Evolutionary conservation across 2,329 filamentous ascomycete genomes (phyloP).

Genomic region (Calonectria ilicicola): DNA sequence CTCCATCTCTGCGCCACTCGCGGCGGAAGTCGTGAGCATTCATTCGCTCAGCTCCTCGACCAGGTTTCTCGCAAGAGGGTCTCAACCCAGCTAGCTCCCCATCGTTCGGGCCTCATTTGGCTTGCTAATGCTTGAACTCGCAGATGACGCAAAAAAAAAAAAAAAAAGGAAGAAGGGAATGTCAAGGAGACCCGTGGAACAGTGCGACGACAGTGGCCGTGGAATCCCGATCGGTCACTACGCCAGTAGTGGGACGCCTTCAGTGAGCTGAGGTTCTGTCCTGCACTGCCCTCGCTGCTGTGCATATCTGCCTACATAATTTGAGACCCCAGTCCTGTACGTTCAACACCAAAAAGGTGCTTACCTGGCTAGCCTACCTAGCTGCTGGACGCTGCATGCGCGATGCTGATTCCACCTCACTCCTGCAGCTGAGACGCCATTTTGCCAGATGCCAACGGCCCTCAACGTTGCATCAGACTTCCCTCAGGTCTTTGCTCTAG

Average conservation of each 20-base stretch:
- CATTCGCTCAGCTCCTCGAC: constrained; percentile 10
- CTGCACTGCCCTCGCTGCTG: neutral
- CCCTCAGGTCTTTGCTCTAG: constrained; percentile 11
- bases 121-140: neutral
- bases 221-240: neutral
- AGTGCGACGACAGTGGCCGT: neutral
- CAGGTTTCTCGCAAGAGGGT: constrained; percentile 22
- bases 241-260: neutral
- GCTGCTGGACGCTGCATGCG: constrained; percentile 9
- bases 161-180: neutral
- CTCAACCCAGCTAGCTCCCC: constrained; percentile 31
- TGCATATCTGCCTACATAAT: neutral
- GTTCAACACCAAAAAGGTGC: neutral
- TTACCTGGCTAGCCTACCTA: neutral
- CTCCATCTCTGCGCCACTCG: constrained; percentile 15
- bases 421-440: constrained; percentile 9
- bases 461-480: constrained; percentile 21
- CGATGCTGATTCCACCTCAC: neutral
- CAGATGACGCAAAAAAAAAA: neutral
- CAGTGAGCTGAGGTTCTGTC: neutral
- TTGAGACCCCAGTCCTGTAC: neutral
- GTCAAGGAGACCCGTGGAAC: neutral
- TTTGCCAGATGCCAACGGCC: constrained; percentile 8
- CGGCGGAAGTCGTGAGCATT: constrained; percentile 9
- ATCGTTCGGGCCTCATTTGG: constrained; percentile 6